Evolutionary conservation across 140 eudicot species (phyloP).

Genomic region (Cichorium intybus): DNA sequence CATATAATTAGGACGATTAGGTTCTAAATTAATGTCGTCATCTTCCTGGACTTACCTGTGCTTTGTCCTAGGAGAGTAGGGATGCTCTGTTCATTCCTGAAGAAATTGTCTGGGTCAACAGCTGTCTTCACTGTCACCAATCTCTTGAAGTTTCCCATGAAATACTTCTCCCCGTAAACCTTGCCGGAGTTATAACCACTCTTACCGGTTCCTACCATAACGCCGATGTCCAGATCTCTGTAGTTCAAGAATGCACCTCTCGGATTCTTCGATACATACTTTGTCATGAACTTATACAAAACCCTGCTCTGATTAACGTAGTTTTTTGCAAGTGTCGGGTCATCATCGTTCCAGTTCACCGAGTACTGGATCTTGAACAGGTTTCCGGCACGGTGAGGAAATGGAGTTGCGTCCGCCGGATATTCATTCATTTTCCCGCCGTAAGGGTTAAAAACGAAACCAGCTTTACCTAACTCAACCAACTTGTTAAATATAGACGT

Average conservation of each 20-base stretch:
- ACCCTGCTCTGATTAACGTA: conserved; percentile 21
- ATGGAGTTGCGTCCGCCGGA: conserved; percentile 26
- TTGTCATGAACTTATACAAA: conserved; percentile 28
- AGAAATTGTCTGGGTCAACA: conserved; percentile 31
- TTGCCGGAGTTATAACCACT: conserved; percentile 23
- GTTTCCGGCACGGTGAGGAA: conserved; percentile 39
- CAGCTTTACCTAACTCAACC: conserved; percentile 25
- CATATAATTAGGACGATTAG: not conserved
- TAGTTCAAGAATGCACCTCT: conserved; percentile 29
- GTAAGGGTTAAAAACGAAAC: conserved; percentile 25
- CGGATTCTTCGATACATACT: conserved; percentile 21
- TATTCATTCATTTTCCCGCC: conserved; percentile 39
- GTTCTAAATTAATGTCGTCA: conserved; percentile 14
- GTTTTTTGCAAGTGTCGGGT: conserved; percentile 8
- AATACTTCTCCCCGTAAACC: conserved; percentile 40
- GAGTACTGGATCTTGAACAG: conserved; percentile 34
- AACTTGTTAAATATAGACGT: conserved; percentile 19
- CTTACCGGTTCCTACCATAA: conserved; percentile 12
- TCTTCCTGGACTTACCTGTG: conserved; percentile 11
- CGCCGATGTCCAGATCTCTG: conserved; percentile 36
- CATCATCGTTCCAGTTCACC: conserved; percentile 26
- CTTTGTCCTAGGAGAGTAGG: conserved; percentile 19
- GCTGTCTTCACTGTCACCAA: conserved; percentile 31
- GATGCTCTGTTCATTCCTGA: conserved; percentile 33
- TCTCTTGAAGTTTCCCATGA: conserved; percentile 32